A percentile compares a stretch with the other conserved stretches of the same genome.
These are phyloP conservation scores for Lecanicillium sp. DNA, from an alignment of 2,329 filamentous ascomycete genomes.

Conservation along the genomic window DNA sequence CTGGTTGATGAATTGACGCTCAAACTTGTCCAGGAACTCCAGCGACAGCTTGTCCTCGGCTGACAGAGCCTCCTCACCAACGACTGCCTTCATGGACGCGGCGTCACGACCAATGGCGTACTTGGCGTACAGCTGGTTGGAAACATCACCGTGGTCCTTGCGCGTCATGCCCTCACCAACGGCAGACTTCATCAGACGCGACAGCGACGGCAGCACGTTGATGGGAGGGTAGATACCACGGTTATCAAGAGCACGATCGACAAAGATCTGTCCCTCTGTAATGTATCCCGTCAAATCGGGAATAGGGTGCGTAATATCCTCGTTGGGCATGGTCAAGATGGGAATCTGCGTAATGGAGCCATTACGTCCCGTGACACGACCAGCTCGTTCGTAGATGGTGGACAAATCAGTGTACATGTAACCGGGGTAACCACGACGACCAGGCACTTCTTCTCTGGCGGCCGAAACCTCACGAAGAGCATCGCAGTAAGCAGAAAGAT, in stretches of 20 bases:
- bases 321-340: conserved; percentile 99
- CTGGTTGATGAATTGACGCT: conserved; percentile 88
- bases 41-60: conserved; percentile 95
- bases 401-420: conserved; percentile 99
- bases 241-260: conserved; percentile 90
- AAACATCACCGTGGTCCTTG: conserved; percentile 95
- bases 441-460: conserved; percentile 95
- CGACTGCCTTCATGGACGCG: conserved; percentile 97
- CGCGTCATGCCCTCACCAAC: conserved; percentile 96
- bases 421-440: conserved; percentile 98
- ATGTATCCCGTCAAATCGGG: conserved; percentile 99
- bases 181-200: conserved; percentile 99
- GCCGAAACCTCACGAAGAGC: conserved; percentile 97
- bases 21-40: conserved; percentile 98
- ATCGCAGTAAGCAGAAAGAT: conserved; percentile 96
- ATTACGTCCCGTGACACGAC: conserved; percentile 92
- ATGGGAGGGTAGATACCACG: conserved; percentile 98
- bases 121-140: conserved; percentile 98
- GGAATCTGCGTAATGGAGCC: conserved; percentile 99
- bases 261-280: conserved; percentile 96
- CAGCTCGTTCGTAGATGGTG: conserved; percentile 98
- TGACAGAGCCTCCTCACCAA: conserved; percentile 93
- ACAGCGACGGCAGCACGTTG: conserved; percentile 95
- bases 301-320: conserved; percentile 98
- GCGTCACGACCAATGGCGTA: conserved; percentile 98